Evolutionary conservation across 2,329 filamentous ascomycete genomes (phyloP), one percentile per base, ranked within the genome.

Genomic region (Daldinia sp.): DNA sequence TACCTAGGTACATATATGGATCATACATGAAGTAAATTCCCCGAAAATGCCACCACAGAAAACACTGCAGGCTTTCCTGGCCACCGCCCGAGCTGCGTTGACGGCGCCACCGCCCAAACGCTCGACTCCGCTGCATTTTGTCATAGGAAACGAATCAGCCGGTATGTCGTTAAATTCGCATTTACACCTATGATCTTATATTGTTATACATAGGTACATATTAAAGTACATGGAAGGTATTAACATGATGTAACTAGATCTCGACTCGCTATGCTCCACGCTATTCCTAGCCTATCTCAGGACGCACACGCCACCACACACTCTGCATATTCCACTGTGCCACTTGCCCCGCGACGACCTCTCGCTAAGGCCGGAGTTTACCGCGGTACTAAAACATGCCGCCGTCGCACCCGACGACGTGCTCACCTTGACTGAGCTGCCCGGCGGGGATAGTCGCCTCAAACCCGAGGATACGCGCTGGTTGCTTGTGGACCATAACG

Each of bases 401-500:
- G 84, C 84, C 30, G 80, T 93, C 2, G 74, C 80, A 1, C 76
- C 83, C 2, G 78, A 79, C 4, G 87, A 93, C 64, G 80, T 95
- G 0, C 82, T 93, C 58, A 94, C 85, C 0, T 76, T 88, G 2
- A 82, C 84, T 64, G 87, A 90, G 66, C 74, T 89, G 0, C 81
- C 81, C 3, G 71, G 71, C 4, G 71, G 70, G 56, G 43, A 39
- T 45, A 67, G 70, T 3, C 76, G 73, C 37, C 73, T 90, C 9
- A 70, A 75, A 0, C 80, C 86, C 0, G 80, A 83, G 23, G 83
- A 86, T 47, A 89, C 90, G 1, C 80, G 79, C 50, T 93, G 90
- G 90, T 77, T 92, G 15, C 80, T 95, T 1, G 90, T 95, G 3
- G 92, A 95, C 77, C 92, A 95, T 80, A 95, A 95, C 73, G 83